These are phyloP conservation scores for Yamadazyma atlantica DNA, from an alignment of 1,139 yeast species.

Conservation along the genomic window DNA sequence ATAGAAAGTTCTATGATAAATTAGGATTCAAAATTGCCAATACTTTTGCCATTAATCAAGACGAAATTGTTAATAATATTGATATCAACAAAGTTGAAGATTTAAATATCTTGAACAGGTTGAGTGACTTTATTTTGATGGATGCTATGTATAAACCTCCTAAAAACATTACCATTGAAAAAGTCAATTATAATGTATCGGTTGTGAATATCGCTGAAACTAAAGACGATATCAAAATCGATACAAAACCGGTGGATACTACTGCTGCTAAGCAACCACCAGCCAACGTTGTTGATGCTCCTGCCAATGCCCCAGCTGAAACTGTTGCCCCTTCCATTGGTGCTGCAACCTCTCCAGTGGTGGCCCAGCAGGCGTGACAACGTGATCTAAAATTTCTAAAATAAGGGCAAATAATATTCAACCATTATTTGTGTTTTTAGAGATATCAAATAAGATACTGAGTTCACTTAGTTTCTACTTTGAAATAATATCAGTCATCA, in stretches of 20 bases:
- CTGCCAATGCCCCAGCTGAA: background rate
- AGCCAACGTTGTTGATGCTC: background rate
- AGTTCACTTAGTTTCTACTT: slow-evolving; percentile 12
- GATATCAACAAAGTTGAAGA: slow-evolving; percentile 14
- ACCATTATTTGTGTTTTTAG: slow-evolving; percentile 3
- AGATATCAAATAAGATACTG: slow-evolving; percentile 10
- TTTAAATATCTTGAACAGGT: slow-evolving; percentile 10
- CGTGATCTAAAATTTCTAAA: slow-evolving; percentile 5
- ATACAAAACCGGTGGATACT: background rate
- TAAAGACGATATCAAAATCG: slow-evolving; percentile 2
- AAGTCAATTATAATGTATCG: slow-evolving; percentile 11
- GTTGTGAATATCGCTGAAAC: slow-evolving; percentile 1
- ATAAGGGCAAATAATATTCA: background rate
- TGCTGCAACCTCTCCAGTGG: slow-evolving; percentile 7
- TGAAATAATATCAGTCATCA: slow-evolving; percentile 9
- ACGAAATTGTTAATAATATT: slow-evolving; percentile 19
- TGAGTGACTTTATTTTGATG: slow-evolving; percentile 17
- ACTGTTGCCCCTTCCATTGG: background rate
- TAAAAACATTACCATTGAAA: slow-evolving; percentile 14
- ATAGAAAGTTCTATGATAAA: slow-evolving; percentile 48
- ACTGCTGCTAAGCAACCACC: background rate
- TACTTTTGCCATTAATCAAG: slow-evolving; percentile 41
- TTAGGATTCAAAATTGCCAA: slow-evolving; percentile 47
- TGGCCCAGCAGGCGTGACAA: slow-evolving; percentile 15
- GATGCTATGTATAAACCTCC: slow-evolving; percentile 21